Evolutionary conservation across 2,329 filamentous ascomycete species (phyloP), one percentile per base, ranked within the genome.

Genomic region (Calonectria naviculata): DNA sequence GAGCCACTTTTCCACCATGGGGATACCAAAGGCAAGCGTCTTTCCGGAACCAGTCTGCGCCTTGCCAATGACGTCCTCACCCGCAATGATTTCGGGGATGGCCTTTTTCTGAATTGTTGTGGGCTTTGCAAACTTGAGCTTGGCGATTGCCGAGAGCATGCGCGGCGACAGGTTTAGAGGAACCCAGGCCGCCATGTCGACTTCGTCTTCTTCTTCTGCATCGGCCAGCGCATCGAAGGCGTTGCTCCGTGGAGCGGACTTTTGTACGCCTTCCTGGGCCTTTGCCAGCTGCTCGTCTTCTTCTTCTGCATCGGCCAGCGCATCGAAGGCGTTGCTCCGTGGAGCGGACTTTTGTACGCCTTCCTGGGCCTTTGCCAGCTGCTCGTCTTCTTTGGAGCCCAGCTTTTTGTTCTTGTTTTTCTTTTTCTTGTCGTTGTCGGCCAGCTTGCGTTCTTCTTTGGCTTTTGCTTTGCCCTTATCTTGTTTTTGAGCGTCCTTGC

Each of bases 11-110:
- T 99, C 95, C 12, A 98, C 87, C 67, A 99, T 97, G 0, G 97
- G 97, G 73, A 99, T 95, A 1, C 93, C 95, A 82, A 98, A 99
- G 0, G 97, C 96, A 52, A 99, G 86, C 0, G 97, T 99, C 84
- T 99, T 99, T 77, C 97, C 97, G 17, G 97, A 98, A 75, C 97
- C 97, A 0, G 97, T 99, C 13, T 96, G 93, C 2, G 97, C 97
- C 84, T 99, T 99, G 47, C 97, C 97, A 74, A 99, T 93, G 19
- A 98, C 93, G 82, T 99, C 96, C 80, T 94, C 93, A 0, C 96
- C 96, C 7, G 91, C 90, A 24, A 96, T 81, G 54, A 98, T 94
- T 65, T 94, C 89, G 0, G 97, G 95, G 76, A 99, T 97, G 1
- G 94, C 88, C 38, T 91, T 88, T 24, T 87, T 84, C 81, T 99